A percentile compares a stretch with the other conserved stretches of the same genome.
Evolutionary conservation across 768 basidiomycete genomes (phyloP).

Genomic region (Phlebiopsis flavidoalba): DNA sequence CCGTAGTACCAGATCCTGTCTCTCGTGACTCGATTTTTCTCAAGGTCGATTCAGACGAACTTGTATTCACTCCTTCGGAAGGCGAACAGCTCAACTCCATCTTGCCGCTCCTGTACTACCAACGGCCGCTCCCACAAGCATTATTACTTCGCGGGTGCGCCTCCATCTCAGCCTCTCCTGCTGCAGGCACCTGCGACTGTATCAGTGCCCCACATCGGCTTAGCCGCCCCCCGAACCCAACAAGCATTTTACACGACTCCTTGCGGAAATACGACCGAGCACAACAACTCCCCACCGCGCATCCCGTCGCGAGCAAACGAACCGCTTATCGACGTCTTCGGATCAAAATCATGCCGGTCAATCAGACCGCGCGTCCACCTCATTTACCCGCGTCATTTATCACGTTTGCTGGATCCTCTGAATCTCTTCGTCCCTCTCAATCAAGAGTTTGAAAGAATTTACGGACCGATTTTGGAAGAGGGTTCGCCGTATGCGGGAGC

Average conservation of each 20-base stretch:
- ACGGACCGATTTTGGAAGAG: slow-evolving; percentile 14
- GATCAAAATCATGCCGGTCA: no score
- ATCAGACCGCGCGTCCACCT: not conserved
- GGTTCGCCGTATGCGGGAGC: slow-evolving; percentile 14
- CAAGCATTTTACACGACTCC: not conserved
- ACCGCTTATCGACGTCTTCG: no score
- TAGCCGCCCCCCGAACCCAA: not conserved
- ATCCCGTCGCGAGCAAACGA: no score
- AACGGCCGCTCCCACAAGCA: not conserved
- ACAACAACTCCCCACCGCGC: not conserved
- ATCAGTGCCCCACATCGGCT: not conserved
- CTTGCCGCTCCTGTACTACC: not conserved
- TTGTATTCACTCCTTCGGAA: not conserved
- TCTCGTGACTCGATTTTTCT: not conserved
- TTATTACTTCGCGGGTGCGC: not conserved
- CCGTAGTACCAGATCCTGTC: not conserved
- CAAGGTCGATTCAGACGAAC: not conserved
- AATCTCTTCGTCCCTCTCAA: not conserved
- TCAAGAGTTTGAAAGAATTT: slow-evolving; percentile 15
- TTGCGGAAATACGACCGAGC: no score
- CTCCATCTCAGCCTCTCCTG: no score
- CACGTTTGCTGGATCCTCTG: not conserved
- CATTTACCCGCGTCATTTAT: not conserved
- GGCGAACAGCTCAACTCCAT: not conserved
- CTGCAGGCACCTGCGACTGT: not conserved